Evolutionary conservation across 2,329 filamentous ascomycete species (phyloP), one percentile per base, ranked within the genome.

Genomic region (Lachnellula subtilissima): DNA sequence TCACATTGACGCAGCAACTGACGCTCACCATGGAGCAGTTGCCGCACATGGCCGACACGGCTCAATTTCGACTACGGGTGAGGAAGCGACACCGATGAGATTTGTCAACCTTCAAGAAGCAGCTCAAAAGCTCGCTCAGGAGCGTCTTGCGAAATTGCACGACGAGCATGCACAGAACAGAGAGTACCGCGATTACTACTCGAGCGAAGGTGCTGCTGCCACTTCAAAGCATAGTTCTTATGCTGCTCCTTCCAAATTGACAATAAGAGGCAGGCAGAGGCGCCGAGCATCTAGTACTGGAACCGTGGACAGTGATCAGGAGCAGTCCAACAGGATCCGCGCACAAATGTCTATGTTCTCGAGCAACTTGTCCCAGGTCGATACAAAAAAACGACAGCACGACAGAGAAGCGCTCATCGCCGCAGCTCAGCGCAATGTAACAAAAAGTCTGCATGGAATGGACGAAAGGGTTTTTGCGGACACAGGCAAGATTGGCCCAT

Each of bases 371-470:
- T 81, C 82, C 2, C 78, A 86, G 60, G 82, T 91, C 1, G 89
- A 94, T 64, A 78, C 81, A 53, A 83, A 86, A 66, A 93, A 93
- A 72, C 82, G 88, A 43, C 79, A 86, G 56, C 79, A 82, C 45
- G 92, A 96, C 64, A 86, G 90, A 12, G 87, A 88, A 53, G 78
- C 81, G 1, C 75, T 97, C 1, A 76, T 96, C 61, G 87, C 87
- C 9, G 85, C 85, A 3, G 93, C 93, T 1, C 88, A 92, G 67
- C 85, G 88, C 46, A 96, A 96, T 63, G 93, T 97, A n/a, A 84
- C 86, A 62, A 85, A 85, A 19, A 84, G 83, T 43, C 81, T 97
- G 62, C 84, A 88, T 58, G 82, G 81, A 42, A 91, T 97, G 78
- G 93, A 97, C 58, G 84, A 92, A 69, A 86, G 85, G 65, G 82